Percentiles rank a stretch among this genome's conserved stretches.
Conservation (phyloP, 345 rosid species). For the Trapa incisa region DNA sequence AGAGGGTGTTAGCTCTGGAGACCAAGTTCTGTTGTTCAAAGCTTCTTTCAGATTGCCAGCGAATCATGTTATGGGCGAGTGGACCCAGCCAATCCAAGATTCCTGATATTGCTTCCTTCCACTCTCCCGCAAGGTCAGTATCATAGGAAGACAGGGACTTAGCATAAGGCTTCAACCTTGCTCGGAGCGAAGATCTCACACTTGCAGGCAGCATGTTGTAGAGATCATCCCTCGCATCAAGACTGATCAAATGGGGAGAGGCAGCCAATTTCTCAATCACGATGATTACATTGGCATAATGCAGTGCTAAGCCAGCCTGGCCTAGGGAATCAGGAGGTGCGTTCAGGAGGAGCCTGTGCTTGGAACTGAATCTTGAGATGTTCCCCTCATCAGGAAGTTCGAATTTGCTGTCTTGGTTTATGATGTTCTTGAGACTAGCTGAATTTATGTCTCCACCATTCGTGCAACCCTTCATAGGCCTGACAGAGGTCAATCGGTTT, state of each 20-base stretch:
- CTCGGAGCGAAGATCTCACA: conserved; percentile 58
- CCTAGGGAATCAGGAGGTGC: conserved; percentile 82
- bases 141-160: conserved; percentile 60
- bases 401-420: not conserved
- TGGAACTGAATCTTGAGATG: conserved; percentile 28
- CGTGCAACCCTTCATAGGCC: conserved; percentile 73
- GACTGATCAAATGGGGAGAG: conserved; percentile 88
- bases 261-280: conserved; percentile 80
- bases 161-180: conserved; percentile 58
- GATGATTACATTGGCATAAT: conserved; percentile 86
- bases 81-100: conserved; percentile 94
- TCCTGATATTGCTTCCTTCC: conserved; percentile 65
- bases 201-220: conserved; percentile 88
- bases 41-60: conserved; percentile 94
- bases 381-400: conserved; percentile 7
- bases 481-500: conserved; percentile 57
- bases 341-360: conserved; percentile 34
- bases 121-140: conserved; percentile 56
- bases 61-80: conserved; percentile 90
- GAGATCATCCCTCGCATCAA: conserved; percentile 90
- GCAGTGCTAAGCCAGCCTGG: conserved; percentile 78
- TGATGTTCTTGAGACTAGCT: not conserved
- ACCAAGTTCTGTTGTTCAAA: conserved; percentile 81
- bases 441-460: conserved; percentile 22
- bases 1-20: conserved; percentile 68